These are phyloP conservation scores for Onygenales sp. DNA, from an alignment of 2,329 filamentous ascomycete species.

Conservation along the genomic window DNA sequence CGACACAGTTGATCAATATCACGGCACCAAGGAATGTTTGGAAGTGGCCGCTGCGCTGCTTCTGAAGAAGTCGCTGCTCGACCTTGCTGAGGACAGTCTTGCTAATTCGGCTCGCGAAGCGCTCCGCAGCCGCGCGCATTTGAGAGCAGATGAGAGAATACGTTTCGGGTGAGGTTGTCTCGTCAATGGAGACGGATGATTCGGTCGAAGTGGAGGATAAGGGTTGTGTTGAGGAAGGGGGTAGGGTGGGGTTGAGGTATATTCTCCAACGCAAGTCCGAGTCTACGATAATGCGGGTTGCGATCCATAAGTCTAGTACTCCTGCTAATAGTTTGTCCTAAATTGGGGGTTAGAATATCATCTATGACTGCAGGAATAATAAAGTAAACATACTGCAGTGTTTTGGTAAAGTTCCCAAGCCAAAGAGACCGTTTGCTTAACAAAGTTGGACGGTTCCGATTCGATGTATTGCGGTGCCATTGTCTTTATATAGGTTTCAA, in stretches of 20 bases:
- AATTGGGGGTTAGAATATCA: constrained; percentile 1
- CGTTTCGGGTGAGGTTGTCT: constrained; percentile 32
- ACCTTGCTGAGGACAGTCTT: constrained; percentile 50
- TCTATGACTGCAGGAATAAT: neutral
- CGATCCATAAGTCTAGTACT: constrained; percentile 47
- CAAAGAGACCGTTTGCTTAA: constrained; percentile 39
- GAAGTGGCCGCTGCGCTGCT: constrained; percentile 47
- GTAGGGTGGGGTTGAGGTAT: constrained; percentile 37
- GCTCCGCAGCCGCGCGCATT: constrained; percentile 46
- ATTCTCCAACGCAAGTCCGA: constrained; percentile 39
- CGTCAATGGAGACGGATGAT: constrained; percentile 30
- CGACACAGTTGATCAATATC: constrained; percentile 50
- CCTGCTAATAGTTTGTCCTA: constrained; percentile 41
- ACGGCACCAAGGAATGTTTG: constrained; percentile 51
- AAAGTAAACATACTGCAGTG: constrained; percentile 24
- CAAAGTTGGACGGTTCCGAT: constrained; percentile 41
- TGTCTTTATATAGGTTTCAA: constrained; percentile 46
- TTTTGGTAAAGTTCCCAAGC: constrained; percentile 28
- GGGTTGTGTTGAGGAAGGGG: constrained; percentile 26
- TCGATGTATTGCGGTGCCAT: constrained; percentile 38
- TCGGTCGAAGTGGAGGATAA: constrained; percentile 30
- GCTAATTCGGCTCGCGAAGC: constrained; percentile 42
- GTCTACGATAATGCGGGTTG: constrained; percentile 46
- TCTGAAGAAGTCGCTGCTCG: constrained; percentile 50
- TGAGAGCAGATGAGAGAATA: constrained; percentile 44